Evolutionary conservation across 164 flowering plant species (phyloP).

Genomic region (Taxillus chinensis): DNA sequence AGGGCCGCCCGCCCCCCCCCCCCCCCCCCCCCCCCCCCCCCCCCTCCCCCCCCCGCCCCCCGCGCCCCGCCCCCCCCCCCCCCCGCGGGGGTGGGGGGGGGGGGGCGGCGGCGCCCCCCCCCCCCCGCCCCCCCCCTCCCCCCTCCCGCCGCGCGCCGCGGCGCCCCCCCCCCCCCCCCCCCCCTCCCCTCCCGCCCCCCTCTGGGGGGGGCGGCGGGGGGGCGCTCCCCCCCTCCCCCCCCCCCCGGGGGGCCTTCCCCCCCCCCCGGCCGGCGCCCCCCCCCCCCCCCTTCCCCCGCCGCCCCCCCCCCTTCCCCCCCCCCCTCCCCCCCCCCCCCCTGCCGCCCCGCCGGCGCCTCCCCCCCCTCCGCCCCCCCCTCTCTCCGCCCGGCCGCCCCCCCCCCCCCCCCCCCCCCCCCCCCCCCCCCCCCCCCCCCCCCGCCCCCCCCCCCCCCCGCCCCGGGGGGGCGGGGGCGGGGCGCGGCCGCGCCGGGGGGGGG

Average conservation of each 20-base stretch:
- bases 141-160: background rate
- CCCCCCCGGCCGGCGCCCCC: background rate
- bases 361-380: background rate
- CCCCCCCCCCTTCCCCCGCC: background rate
- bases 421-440: background rate
- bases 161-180: background rate
- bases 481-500: no score
- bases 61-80: background rate
- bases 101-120: background rate
- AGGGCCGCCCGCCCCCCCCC: background rate
- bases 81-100: background rate
- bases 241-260: background rate
- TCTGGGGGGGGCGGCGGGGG: no score
- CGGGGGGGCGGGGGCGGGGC: no score
- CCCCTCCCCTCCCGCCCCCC: background rate
- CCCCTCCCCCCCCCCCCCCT: background rate
- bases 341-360: background rate
- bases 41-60: background rate
- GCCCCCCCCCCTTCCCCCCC: background rate
- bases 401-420: background rate
- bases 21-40: background rate
- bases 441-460: background rate
- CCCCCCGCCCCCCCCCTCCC: background rate
- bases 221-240: background rate
- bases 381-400: background rate